Evolutionary conservation across 306 rosid species (phyloP).

Genomic region (Sicyos edulis): DNA sequence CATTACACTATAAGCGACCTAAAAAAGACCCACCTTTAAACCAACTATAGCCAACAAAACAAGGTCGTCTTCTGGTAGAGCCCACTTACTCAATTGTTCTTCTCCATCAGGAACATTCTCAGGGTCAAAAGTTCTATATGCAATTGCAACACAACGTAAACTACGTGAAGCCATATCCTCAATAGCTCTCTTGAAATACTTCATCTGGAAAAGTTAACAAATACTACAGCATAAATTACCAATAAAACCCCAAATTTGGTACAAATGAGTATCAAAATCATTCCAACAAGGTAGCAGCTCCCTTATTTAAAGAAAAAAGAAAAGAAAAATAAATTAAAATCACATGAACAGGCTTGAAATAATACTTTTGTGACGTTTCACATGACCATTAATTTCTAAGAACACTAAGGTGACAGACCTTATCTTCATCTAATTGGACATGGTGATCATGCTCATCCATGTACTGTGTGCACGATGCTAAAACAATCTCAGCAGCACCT

Average conservation of each 20-base stretch:
- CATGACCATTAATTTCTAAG: not conserved
- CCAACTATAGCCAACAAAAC: constrained; percentile 81
- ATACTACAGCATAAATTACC: not conserved
- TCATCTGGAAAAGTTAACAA: constrained; percentile 32
- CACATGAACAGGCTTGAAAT: not conserved
- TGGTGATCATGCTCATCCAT: constrained; percentile 37
- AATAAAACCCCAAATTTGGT: not conserved
- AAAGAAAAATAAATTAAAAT: not conserved
- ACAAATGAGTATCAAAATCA: not conserved
- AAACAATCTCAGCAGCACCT: constrained; percentile 88
- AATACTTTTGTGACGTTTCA: not conserved
- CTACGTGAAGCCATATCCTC: constrained; percentile 72
- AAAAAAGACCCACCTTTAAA: constrained; percentile 46
- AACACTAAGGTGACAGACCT: constrained; percentile 40
- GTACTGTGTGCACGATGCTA: constrained; percentile 49
- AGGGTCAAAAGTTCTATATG: constrained; percentile 49
- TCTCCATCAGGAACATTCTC: constrained; percentile 55
- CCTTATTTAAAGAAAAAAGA: not conserved
- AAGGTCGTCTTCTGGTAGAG: constrained; percentile 75
- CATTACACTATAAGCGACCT: not conserved
- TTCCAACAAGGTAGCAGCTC: not conserved
- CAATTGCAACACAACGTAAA: constrained; percentile 80
- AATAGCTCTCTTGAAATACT: constrained; percentile 46
- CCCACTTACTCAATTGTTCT: constrained; percentile 64
- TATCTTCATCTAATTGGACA: constrained; percentile 50